Percentiles rank a stretch among this genome's conserved stretches.
Evolutionary conservation across 129 eudicot genomes (phyloP).

Genomic region (Pseudognaphalium luteoalbum): DNA sequence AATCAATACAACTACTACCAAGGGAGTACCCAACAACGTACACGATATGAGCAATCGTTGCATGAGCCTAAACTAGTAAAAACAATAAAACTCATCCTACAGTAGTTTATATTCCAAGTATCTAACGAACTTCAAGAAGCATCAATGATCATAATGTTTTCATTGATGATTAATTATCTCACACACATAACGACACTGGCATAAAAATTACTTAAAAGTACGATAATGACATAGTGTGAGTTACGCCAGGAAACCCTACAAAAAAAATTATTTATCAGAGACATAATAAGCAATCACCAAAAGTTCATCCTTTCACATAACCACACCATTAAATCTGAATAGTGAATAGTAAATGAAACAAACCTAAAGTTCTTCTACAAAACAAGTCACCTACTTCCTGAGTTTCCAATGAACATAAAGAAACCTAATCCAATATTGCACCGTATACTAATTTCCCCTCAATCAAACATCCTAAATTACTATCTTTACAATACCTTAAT

Average conservation of each 20-base stretch:
- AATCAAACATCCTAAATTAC: not conserved
- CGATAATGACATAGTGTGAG: not conserved
- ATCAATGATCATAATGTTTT: not conserved
- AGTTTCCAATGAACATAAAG: slow-evolving; percentile 6
- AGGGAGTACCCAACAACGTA: not conserved
- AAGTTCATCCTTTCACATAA: not conserved
- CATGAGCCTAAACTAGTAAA: not conserved
- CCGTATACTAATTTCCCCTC: not conserved
- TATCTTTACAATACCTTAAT: not conserved
- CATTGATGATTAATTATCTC: not conserved
- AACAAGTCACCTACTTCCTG: not conserved
- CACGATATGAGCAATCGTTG: not conserved
- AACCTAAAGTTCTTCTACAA: not conserved
- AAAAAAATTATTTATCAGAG: not conserved
- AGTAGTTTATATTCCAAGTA: not conserved
- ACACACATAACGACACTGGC: not conserved
- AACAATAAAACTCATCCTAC: not conserved
- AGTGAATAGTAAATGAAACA: not conserved
- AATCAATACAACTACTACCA: not conserved
- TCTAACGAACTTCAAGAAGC: not conserved
- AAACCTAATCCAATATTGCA: no score
- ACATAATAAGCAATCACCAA: not conserved
- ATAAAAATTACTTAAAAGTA: not conserved
- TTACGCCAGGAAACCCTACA: not conserved
- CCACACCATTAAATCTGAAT: not conserved